These are phyloP conservation scores for Fraxinus paxiana DNA, from an alignment of 305 asterid species.

Conservation along the genomic window DNA sequence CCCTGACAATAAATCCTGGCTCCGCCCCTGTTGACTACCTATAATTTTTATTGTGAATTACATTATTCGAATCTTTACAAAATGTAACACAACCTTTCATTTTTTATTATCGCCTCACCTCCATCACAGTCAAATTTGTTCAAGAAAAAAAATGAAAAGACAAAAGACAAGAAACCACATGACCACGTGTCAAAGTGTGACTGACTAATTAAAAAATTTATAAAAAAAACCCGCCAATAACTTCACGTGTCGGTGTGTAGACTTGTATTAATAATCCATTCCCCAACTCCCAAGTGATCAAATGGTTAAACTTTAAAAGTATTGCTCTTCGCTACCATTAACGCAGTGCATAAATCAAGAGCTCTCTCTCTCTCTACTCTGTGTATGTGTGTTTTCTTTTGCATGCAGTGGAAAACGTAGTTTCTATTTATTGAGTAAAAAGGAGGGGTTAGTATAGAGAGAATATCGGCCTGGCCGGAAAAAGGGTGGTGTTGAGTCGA, in stretches of 20 bases:
- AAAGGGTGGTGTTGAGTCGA: constrained; percentile 48
- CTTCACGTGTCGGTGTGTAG: constrained; percentile 49
- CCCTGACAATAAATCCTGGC: no score
- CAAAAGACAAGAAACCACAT: constrained; percentile 5
- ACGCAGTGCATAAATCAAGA: not conserved
- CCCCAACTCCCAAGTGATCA: constrained; percentile 28
- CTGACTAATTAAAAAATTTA: constrained; percentile 1
- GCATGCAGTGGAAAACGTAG: constrained; percentile 22
- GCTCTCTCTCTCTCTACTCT: constrained; percentile 9
- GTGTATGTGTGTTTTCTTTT: constrained; percentile 2
- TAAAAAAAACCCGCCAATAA: constrained; percentile 8
- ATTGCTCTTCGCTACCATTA: constrained; percentile 7
- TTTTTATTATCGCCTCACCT: not conserved
- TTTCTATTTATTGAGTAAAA: not conserved
- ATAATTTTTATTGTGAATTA: no score
- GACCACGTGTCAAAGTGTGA: constrained; percentile 30
- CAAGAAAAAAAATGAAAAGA: constrained; percentile 14
- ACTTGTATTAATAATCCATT: constrained; percentile 15
- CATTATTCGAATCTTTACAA: no score
- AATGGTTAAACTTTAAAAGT: constrained; percentile 22
- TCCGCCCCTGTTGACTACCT: no score
- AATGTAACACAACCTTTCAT: not conserved
- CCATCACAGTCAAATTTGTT: constrained; percentile 17
- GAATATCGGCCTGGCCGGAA: constrained; percentile 67
- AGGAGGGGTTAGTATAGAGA: not conserved